phyloP scores from a whole-genome alignment of 192 early-diverging fungal genomes.

The Entomortierella parvispora region DNA sequence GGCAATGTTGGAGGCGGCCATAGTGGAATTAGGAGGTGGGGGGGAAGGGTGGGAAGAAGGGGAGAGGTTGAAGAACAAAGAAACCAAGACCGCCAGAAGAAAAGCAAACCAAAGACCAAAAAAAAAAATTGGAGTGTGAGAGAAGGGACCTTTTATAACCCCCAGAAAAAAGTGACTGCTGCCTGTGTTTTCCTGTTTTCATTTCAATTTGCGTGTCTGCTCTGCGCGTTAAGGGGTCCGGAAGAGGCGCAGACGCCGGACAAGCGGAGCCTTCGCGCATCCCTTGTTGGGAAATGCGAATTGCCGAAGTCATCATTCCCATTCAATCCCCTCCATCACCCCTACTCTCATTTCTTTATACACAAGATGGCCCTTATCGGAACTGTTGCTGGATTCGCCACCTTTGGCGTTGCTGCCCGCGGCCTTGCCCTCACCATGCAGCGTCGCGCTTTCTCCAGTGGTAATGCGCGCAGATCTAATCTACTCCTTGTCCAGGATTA shows the following conservation, averaged over 20 bases:
- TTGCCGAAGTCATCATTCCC: background rate
- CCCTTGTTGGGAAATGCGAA: too few species aligned
- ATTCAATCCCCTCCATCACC: background rate
- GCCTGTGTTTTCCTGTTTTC: too few species aligned
- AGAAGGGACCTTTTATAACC: background rate
- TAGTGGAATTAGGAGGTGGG: slow-evolving; percentile 4
- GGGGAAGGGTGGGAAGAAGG: background rate
- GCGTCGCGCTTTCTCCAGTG: slow-evolving; percentile 30
- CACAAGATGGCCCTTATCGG: slow-evolving; percentile 29
- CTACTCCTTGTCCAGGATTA: background rate
- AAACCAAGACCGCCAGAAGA: slow-evolving; percentile 23
- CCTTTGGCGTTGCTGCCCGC: slow-evolving; percentile 42
- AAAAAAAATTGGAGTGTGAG: slow-evolving; percentile 7
- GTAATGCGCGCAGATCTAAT: background rate
- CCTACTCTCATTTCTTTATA: background rate
- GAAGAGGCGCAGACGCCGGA: too few species aligned
- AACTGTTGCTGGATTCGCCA: slow-evolving; percentile 43
- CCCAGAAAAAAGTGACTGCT: too few species aligned
- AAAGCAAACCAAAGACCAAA: slow-evolving; percentile 31
- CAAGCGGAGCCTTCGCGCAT: too few species aligned
- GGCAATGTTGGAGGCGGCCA: slow-evolving; percentile 54
- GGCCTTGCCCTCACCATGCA: slow-evolving; percentile 32
- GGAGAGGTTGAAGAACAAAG: slow-evolving; percentile 14
- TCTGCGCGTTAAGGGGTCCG: too few species aligned
- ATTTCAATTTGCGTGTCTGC: too few species aligned